phyloP scores from a whole-genome alignment of 805 yeast species.

The Saturnispora quitensis region DNA sequence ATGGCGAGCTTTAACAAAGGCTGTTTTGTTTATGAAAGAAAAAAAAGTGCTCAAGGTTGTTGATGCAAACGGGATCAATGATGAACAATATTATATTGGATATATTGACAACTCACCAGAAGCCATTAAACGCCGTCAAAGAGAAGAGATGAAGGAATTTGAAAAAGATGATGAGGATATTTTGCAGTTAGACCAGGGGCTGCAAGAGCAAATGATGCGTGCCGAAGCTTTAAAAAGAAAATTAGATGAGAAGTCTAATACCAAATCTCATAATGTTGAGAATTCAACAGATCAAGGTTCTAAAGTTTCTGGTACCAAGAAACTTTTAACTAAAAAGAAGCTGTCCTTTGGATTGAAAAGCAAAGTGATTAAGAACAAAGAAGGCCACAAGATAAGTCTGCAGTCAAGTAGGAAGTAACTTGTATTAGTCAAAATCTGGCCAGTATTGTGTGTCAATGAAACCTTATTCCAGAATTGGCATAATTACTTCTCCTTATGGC shows the following conservation, averaged over 20 bases:
- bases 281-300: neutral
- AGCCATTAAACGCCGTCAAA: conserved; percentile 33
- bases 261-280: neutral
- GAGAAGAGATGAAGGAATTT: conserved; percentile 28
- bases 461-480: neutral
- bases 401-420: neutral
- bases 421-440: neutral
- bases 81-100: conserved; percentile 30
- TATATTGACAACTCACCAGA: conserved; percentile 49
- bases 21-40: conserved; percentile 51
- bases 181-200: neutral
- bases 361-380: neutral
- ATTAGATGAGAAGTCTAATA: neutral
- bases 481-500: neutral
- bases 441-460: neutral
- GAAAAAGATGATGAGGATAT: conserved; percentile 37
- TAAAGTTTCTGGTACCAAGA: neutral
- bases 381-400: neutral
- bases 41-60: conserved; percentile 39
- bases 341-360: conserved; percentile 3
- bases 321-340: neutral
- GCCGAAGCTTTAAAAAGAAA: conserved; percentile 23
- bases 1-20: conserved; percentile 63
- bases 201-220: conserved; percentile 41
- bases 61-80: conserved; percentile 23